Conservation (phyloP, 2,329 filamentous ascomycete species). For the Paecilomyces sp. region DNA sequence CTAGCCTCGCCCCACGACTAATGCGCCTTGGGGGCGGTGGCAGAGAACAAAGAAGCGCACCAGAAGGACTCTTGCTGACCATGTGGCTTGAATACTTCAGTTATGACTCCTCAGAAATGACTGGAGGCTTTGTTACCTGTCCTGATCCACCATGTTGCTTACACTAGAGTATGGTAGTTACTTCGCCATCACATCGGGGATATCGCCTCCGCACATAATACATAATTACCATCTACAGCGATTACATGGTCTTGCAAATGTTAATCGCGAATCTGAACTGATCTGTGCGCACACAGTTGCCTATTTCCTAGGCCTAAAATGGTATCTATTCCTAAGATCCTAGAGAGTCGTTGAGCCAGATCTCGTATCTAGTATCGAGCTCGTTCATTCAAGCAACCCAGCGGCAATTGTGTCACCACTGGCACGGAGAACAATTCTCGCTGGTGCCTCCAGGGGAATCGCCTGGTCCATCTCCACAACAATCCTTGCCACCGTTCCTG, state of each 20-base stretch:
- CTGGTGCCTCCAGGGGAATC: constrained; percentile 72
- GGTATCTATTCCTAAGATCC: neutral
- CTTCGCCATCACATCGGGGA: neutral
- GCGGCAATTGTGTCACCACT: constrained; percentile 81
- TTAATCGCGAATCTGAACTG: neutral
- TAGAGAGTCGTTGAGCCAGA: neutral
- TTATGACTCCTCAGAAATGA: neutral
- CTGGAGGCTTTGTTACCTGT: neutral
- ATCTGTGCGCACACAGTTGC: neutral
- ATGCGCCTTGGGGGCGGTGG: neutral
- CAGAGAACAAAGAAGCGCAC: neutral
- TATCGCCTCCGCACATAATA: neutral
- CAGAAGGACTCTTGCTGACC: neutral
- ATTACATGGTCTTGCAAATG: too few species aligned
- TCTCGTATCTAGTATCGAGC: neutral
- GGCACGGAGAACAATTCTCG: constrained; percentile 71
- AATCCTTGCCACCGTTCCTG: constrained; percentile 69
- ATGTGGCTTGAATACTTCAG: neutral
- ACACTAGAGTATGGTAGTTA: too few species aligned
- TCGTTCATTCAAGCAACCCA: constrained; percentile 65
- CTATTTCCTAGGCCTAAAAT: neutral
- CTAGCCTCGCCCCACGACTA: neutral
- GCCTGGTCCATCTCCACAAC: constrained; percentile 65
- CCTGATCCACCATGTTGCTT: neutral
- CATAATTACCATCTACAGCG: neutral